Percentiles rank a stretch among this genome's conserved stretches.
Evolutionary conservation across 345 rosid species (phyloP).

Genomic region (Anacardium occidentale): DNA sequence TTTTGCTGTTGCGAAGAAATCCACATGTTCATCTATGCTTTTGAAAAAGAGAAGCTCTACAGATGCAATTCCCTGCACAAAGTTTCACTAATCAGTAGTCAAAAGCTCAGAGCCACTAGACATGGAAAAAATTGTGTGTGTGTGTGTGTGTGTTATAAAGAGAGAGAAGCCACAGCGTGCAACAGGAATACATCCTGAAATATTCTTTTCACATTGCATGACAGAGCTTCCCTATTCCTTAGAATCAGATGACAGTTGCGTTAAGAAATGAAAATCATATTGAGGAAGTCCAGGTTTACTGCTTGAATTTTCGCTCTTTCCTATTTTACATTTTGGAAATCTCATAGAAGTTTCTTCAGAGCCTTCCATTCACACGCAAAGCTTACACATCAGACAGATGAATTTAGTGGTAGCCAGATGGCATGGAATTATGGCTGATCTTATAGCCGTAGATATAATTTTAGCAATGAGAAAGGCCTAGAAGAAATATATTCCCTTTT

Average conservation of each 20-base stretch:
- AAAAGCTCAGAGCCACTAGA: constrained; percentile 4
- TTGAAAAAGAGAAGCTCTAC: constrained; percentile 6
- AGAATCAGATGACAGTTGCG: not conserved
- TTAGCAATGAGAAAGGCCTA: constrained; percentile 30
- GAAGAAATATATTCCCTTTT: constrained; percentile 50
- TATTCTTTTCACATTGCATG: constrained; percentile 35
- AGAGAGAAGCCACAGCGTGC: constrained; percentile 3
- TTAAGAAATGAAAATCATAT: not conserved
- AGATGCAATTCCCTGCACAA: constrained; percentile 10
- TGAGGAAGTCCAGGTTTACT: not conserved
- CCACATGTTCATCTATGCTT: constrained; percentile 7
- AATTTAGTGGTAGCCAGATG: no score
- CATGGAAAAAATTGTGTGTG: not conserved
- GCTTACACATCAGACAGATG: no score
- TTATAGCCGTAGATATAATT: constrained; percentile 17
- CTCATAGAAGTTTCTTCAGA: no score
- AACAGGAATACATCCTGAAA: not conserved
- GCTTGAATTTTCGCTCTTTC: no score
- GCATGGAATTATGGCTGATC: not conserved
- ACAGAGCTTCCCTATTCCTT: not conserved
- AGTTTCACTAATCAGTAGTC: not conserved
- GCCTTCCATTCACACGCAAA: no score
- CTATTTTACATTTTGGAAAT: no score
- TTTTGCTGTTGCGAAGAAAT: not conserved
- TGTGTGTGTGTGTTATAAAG: no score